phyloP scores from a whole-genome alignment of 768 basidiomycete species.

The Kwoniella dendrophila region DNA sequence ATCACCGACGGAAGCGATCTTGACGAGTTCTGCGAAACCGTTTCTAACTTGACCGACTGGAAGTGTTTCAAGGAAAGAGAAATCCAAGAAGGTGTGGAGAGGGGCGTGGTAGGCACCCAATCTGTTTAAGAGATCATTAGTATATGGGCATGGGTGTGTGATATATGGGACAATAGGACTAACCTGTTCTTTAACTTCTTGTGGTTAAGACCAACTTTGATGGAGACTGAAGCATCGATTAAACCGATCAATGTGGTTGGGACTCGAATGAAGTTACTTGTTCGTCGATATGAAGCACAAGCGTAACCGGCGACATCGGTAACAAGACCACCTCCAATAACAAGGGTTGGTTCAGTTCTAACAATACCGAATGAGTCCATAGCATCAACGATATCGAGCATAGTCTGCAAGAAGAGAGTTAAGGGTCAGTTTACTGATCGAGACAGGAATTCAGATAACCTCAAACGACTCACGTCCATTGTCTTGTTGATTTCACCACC shows the following conservation, averaged over 20 bases:
- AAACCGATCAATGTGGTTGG: conserved; percentile 57
- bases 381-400: conserved; percentile 56
- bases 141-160: not conserved
- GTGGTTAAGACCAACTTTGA: conserved; percentile 57
- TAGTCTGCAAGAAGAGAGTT: conserved; percentile 35
- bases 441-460: not conserved
- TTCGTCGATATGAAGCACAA: conserved; percentile 55
- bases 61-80: conserved; percentile 55
- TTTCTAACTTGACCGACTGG: conserved; percentile 56
- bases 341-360: conserved; percentile 56
- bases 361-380: conserved; percentile 57
- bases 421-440: not conserved
- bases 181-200: conserved; percentile 57
- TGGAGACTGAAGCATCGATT: conserved; percentile 56
- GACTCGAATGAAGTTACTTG: conserved; percentile 55
- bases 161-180: conserved; percentile 9
- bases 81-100: conserved; percentile 57
- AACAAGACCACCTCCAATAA: conserved; percentile 56
- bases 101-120: conserved; percentile 57
- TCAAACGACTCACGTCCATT: conserved; percentile 51
- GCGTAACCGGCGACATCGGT: conserved; percentile 55
- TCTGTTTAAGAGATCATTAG: conserved; percentile 11
- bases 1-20: conserved; percentile 57
- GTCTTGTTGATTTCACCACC: conserved; percentile 57
- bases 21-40: conserved; percentile 57